phyloP scores from a whole-genome alignment of 805 yeast species.

The Sugiyamaella boreocaroliniensis region DNA sequence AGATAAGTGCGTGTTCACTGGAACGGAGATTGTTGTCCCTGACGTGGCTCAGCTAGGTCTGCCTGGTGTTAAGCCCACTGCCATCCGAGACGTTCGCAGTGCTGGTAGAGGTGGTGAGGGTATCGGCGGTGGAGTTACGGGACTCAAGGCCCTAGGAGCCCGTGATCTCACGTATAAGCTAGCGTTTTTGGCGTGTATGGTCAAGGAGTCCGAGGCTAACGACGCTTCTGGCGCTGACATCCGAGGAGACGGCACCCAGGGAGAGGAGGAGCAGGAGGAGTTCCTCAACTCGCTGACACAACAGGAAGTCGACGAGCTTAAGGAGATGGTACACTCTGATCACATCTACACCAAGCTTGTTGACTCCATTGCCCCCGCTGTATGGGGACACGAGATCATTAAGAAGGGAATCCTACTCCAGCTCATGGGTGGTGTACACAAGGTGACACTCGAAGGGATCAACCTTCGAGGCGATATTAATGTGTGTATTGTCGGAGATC shows the following conservation, averaged over 20 bases:
- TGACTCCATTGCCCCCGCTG: slow-evolving; percentile 88
- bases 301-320: slow-evolving; percentile 76
- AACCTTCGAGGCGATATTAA: slow-evolving; percentile 94
- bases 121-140: slow-evolving; percentile 77
- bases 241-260: slow-evolving; percentile 40
- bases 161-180: slow-evolving; percentile 88
- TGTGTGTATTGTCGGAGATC: slow-evolving; percentile 95
- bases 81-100: slow-evolving; percentile 60
- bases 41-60: slow-evolving; percentile 89
- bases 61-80: slow-evolving; percentile 88
- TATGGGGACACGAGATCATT: slow-evolving; percentile 89
- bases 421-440: slow-evolving; percentile 92
- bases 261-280: slow-evolving; percentile 69
- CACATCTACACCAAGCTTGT: slow-evolving; percentile 80
- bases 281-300: slow-evolving; percentile 72
- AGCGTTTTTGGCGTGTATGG: slow-evolving; percentile 90
- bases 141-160: slow-evolving; percentile 84
- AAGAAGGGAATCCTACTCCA: slow-evolving; percentile 89
- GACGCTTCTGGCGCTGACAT: slow-evolving; percentile 32
- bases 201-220: slow-evolving; percentile 49
- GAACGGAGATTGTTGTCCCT: slow-evolving; percentile 91
- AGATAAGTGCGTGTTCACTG: slow-evolving; percentile 88
- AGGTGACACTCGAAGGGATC: slow-evolving; percentile 87
- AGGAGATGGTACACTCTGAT: slow-evolving; percentile 84
- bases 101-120: slow-evolving; percentile 56